A percentile compares a stretch with the other conserved stretches of the same genome.
phyloP scores from a whole-genome alignment of 768 basidiomycete species.

The Suillus decipiens region DNA sequence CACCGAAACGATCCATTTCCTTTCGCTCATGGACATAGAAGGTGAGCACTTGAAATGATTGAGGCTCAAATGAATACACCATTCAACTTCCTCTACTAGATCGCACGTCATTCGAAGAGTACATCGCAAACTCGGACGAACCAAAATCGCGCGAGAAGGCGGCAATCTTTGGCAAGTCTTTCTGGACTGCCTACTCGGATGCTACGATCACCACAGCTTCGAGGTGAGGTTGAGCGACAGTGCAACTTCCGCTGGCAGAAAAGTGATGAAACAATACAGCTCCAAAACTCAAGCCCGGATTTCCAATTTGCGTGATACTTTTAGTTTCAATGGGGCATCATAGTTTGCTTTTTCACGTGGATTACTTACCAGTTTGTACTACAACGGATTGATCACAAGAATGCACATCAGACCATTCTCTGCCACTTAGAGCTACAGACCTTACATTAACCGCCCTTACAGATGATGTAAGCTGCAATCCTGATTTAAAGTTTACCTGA shows the following conservation, averaged over 20 bases:
- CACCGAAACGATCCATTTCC: not conserved
- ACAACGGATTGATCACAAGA: not conserved
- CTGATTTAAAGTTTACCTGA: not conserved
- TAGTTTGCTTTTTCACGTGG: conserved; percentile 1
- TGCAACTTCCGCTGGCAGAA: not conserved
- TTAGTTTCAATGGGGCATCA: not conserved
- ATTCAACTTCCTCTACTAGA: not conserved
- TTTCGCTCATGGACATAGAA: conserved; percentile 4
- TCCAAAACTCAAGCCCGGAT: conserved; percentile 2
- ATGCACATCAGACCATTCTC: not conserved
- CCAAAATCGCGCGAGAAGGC: not conserved
- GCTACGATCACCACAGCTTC: not conserved
- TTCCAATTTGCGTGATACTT: conserved; percentile 1
- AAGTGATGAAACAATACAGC: not conserved
- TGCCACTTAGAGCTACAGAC: not conserved
- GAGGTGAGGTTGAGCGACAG: conserved; percentile 1
- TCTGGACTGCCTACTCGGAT: conserved; percentile 1
- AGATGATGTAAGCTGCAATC: conserved; percentile 5
- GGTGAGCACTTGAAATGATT: not conserved
- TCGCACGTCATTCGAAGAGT: not conserved
- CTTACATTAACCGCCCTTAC: too few relatives aligned
- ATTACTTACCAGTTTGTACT: not conserved
- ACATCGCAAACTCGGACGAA: conserved; percentile 3
- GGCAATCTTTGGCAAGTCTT: not conserved
- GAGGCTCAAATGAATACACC: not conserved